These are phyloP conservation scores for Lentinula boryana DNA, from an alignment of 768 basidiomycete genomes.

Conservation along the genomic window DNA sequence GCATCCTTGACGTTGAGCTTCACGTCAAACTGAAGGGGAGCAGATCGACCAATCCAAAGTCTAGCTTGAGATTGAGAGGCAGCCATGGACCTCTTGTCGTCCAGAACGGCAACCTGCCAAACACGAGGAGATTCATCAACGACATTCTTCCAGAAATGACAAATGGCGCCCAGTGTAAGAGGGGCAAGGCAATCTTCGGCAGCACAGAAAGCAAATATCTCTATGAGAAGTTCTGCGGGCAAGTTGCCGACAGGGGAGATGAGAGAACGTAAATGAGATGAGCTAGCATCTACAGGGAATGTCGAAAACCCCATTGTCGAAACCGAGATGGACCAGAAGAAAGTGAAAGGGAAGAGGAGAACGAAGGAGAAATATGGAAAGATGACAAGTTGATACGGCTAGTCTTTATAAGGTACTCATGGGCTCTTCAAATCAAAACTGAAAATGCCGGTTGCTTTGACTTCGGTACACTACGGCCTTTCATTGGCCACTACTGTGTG, in stretches of 20 bases:
- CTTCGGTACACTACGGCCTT: too few species aligned
- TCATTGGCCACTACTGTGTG: too few species aligned
- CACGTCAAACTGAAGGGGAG: conserved; percentile 49
- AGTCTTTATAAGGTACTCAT: not conserved
- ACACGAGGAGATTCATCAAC: conserved; percentile 47
- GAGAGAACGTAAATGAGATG: not conserved
- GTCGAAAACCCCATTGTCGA: not conserved
- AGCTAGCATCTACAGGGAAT: conserved; percentile 1
- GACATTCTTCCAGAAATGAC: conserved; percentile 52
- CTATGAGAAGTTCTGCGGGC: conserved; percentile 58
- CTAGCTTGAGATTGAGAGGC: conserved; percentile 42
- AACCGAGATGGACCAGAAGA: conserved; percentile 4
- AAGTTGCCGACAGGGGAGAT: conserved; percentile 17
- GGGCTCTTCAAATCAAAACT: not conserved
- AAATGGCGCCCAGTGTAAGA: conserved; percentile 47
- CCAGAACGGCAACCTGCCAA: conserved; percentile 55
- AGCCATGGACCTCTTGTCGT: conserved; percentile 30
- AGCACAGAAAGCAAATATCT: conserved; percentile 48
- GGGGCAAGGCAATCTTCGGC: conserved; percentile 41
- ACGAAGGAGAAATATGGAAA: not conserved
- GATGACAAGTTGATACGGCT: not conserved
- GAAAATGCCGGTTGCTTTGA: too few species aligned
- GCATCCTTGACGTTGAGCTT: conserved; percentile 40
- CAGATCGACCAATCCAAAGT: conserved; percentile 49
- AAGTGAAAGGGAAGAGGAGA: not conserved